Evolutionary conservation across 495 filamentous ascomycete species (phyloP).

Genomic region (Aspergillus wentii): DNA sequence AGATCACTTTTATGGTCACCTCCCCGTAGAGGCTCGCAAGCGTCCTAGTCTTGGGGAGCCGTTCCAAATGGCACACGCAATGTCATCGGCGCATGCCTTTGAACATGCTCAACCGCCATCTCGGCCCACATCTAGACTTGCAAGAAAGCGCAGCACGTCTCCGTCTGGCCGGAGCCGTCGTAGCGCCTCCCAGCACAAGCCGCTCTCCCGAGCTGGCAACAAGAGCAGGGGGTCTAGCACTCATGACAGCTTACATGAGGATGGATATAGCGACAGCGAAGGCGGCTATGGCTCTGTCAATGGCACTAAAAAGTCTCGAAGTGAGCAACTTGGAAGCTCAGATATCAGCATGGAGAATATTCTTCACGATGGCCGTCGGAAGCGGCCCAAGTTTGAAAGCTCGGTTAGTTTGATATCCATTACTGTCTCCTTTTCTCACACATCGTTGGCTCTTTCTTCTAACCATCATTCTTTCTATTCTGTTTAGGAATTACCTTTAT

Average conservation of each 20-base stretch:
- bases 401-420: conserved; percentile 62
- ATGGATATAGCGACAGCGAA: conserved; percentile 78
- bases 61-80: conserved; percentile 51
- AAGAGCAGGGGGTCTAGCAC: conserved; percentile 66
- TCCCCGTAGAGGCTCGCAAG: conserved; percentile 39
- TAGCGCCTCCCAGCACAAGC: conserved; percentile 74
- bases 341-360: conserved; percentile 98
- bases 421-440: conserved; percentile 4
- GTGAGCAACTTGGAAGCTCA: conserved; percentile 81
- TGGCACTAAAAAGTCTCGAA: conserved; percentile 65
- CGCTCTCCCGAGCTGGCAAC: conserved; percentile 54
- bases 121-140: conserved; percentile 59
- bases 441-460: conserved; percentile 9
- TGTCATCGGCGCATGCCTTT: conserved; percentile 42
- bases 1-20: conserved; percentile 33
- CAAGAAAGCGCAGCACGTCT: conserved; percentile 76
- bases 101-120: conserved; percentile 55
- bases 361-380: conserved; percentile 90
- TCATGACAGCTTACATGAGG: conserved; percentile 61
- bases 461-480: conserved; percentile 11
- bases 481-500: conserved; percentile 84
- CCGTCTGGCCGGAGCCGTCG: conserved; percentile 73
- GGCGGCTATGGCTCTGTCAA: conserved; percentile 64
- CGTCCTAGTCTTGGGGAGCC: conserved; percentile 50
- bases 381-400: conserved; percentile 95